Percentiles rank a stretch among this genome's conserved stretches.
phyloP scores from a whole-genome alignment of 257 asterid species.

The Coffea canephora region DNA sequence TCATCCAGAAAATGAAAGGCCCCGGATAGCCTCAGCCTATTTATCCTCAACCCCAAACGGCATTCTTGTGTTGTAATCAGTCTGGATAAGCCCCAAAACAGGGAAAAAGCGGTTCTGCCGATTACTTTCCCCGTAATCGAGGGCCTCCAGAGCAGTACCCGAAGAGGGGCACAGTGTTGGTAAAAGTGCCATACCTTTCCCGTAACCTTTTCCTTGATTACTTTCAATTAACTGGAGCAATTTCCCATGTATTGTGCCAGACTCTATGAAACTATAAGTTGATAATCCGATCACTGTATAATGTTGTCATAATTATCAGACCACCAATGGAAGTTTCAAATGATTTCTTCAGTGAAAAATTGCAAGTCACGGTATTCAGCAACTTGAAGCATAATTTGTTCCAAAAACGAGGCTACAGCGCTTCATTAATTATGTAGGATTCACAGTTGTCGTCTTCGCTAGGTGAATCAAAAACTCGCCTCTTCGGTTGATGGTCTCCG shows the following conservation, averaged over 20 bases:
- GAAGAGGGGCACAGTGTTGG: not conserved
- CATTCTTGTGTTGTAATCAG: not conserved
- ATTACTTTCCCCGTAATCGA: too few species aligned
- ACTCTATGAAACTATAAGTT: not conserved
- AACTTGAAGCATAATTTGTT: conserved; percentile 4
- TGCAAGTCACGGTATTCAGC: not conserved
- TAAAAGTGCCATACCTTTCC: too few species aligned
- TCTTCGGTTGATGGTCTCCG: conserved; percentile 88
- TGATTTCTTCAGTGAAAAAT: conserved; percentile 12
- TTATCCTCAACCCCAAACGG: not conserved
- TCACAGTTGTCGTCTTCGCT: not conserved
- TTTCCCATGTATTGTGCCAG: not conserved
- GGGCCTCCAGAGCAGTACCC: not conserved
- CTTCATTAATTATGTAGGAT: not conserved
- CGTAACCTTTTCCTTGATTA: not conserved
- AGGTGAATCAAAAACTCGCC: conserved; percentile 60
- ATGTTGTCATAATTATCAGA: not conserved
- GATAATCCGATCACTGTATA: not conserved
- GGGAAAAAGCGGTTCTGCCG: too few species aligned
- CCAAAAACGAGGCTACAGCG: not conserved
- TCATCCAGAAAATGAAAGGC: not conserved
- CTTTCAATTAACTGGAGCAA: not conserved
- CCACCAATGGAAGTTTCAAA: conserved; percentile 13
- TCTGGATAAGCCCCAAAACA: not conserved
- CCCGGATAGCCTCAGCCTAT: not conserved